Evolutionary conservation across 164 flowering plant genomes (phyloP).

Genomic region (Tetrastigma voinierianum): DNA sequence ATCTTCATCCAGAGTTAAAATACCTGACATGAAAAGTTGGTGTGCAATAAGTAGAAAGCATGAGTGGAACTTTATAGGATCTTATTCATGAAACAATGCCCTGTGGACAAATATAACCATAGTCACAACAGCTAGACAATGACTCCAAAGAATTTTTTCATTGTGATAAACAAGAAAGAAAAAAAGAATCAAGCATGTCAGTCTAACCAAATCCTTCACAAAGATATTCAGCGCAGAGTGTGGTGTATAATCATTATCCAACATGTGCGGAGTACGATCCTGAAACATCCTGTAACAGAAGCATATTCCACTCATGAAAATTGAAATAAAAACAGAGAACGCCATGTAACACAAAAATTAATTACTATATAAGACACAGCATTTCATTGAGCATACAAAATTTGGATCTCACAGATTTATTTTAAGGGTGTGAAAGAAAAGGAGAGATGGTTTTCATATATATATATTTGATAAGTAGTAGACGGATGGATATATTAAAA

Average conservation of each 20-base stretch:
- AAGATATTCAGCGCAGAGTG: slow-evolving; percentile 94
- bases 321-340: not conserved
- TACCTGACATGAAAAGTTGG: slow-evolving; percentile 88
- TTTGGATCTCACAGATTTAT: too few relatives aligned
- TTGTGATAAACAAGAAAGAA: not conserved
- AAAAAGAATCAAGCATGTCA: slow-evolving; percentile 1
- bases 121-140: not conserved
- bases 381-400: too few relatives aligned
- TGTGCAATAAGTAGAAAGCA: slow-evolving; percentile 70
- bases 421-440: too few relatives aligned
- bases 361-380: too few relatives aligned
- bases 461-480: too few relatives aligned
- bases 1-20: not conserved
- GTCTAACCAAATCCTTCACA: slow-evolving; percentile 94
- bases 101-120: slow-evolving; percentile 34
- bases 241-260: slow-evolving; percentile 92
- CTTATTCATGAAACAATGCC: slow-evolving; percentile 93
- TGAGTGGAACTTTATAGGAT: slow-evolving; percentile 75
- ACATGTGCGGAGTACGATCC: slow-evolving; percentile 97
- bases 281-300: slow-evolving; percentile 89
- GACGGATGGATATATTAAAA: too few relatives aligned
- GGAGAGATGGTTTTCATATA: too few relatives aligned
- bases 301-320: not conserved
- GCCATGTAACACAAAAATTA: too few relatives aligned
- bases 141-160: not conserved